These are phyloP conservation scores for Penicillium digitatum DNA, from an alignment of 2,329 filamentous ascomycete species.

Conservation along the genomic window DNA sequence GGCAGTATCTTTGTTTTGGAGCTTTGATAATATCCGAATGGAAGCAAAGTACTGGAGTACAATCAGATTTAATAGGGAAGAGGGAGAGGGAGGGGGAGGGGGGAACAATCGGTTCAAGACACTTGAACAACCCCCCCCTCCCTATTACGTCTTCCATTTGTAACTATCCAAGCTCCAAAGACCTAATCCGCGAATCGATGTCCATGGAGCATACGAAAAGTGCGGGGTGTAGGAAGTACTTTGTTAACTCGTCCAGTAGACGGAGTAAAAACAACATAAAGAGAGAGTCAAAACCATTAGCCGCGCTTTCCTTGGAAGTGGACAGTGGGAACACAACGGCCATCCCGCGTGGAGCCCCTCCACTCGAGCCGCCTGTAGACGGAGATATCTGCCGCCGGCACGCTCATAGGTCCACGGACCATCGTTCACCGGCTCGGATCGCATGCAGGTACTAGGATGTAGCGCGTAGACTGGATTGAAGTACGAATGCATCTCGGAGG, in stretches of 20 bases:
- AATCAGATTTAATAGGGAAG: background rate
- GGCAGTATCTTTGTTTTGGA: background rate
- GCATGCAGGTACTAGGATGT: constrained; percentile 29
- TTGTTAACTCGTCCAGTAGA: background rate
- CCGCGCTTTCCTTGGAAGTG: background rate
- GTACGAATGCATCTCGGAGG: constrained; percentile 10
- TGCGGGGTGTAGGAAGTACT: constrained; percentile 6
- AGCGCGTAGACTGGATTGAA: constrained; percentile 11
- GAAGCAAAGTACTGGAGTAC: constrained; percentile 1
- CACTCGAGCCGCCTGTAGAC: background rate
- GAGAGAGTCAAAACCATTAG: background rate
- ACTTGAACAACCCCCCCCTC: too few relatives aligned
- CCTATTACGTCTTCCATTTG: too few relatives aligned
- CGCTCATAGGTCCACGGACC: constrained; percentile 20
- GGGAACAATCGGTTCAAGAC: background rate
- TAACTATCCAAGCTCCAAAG: background rate
- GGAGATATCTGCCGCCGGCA: constrained; percentile 19
- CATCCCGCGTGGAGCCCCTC: constrained; percentile 12
- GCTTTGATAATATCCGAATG: background rate
- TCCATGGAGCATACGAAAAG: background rate
- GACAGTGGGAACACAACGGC: constrained; percentile 6
- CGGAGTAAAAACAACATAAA: background rate
- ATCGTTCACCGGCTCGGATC: constrained; percentile 29
- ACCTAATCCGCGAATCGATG: too few relatives aligned
- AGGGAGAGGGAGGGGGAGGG: background rate